A percentile compares a stretch with the other conserved stretches of the same genome.
These are phyloP conservation scores for Climacium dendroides DNA, from an alignment of 225 moss, liverwort and hornwort species.

Conservation along the genomic window DNA sequence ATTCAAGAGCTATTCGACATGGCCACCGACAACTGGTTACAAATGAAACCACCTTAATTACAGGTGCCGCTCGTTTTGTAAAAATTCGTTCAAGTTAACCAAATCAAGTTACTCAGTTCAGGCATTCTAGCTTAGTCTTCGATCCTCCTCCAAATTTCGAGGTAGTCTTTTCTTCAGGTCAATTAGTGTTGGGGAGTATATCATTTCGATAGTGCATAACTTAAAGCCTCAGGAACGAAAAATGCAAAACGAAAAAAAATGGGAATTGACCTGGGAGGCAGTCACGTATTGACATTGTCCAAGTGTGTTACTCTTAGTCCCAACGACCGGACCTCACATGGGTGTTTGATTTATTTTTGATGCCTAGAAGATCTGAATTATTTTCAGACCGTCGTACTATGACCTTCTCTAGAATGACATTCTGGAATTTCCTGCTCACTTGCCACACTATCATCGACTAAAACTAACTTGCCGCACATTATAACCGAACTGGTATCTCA, in stretches of 20 bases:
- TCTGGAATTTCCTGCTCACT: not conserved
- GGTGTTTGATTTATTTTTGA: not conserved
- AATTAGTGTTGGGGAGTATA: not conserved
- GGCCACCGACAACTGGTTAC: constrained; percentile 84
- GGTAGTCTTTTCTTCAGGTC: not conserved
- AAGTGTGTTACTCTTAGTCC: not conserved
- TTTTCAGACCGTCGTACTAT: not conserved
- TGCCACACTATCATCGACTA: not conserved
- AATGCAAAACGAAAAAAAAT: no score
- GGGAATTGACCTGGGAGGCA: not conserved
- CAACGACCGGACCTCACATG: not conserved
- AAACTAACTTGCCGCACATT: not conserved
- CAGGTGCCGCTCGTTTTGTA: not conserved
- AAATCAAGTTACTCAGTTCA: not conserved
- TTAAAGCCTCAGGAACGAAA: not conserved
- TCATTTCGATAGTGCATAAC: not conserved
- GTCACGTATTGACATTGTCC: not conserved
- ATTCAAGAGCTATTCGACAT: constrained; percentile 75
- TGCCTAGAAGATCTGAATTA: not conserved
- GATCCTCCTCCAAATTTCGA: not conserved
- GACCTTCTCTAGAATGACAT: not conserved
- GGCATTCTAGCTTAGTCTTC: not conserved
- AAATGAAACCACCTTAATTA: constrained; percentile 61
- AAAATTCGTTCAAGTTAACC: not conserved
- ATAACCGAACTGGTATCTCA: not conserved